Evolutionary conservation across 345 rosid species (phyloP).

Genomic region (Hibiscus mutabilis): DNA sequence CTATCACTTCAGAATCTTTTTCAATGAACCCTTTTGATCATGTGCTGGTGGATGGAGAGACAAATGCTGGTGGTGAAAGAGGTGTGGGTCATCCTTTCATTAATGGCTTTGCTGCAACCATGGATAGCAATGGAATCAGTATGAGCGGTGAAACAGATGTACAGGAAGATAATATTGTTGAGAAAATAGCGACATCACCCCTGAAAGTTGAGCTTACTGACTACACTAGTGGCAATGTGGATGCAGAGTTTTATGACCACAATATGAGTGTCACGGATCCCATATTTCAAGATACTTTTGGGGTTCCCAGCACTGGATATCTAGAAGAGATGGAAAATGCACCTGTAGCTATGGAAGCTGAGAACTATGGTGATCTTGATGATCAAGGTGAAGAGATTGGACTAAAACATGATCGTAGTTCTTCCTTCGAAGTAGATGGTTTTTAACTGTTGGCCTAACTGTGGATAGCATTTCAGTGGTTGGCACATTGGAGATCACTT

Average conservation of each 20-base stretch:
- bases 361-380: neutral
- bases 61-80: neutral
- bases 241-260: conserved; percentile 1
- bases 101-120: neutral
- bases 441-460: neutral
- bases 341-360: neutral
- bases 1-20: neutral
- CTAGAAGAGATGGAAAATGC: neutral
- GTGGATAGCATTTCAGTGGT: neutral
- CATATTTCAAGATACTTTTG: neutral
- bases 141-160: conserved; percentile 5
- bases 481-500: neutral
- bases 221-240: neutral
- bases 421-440: conserved; percentile 1
- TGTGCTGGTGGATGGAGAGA: conserved; percentile 3
- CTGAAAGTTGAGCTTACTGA: conserved; percentile 7
- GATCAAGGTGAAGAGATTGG: neutral
- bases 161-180: conserved; percentile 6
- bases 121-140: neutral
- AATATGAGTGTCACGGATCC: neutral
- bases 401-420: neutral
- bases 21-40: neutral
- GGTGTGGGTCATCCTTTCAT: neutral
- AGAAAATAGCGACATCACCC: neutral
- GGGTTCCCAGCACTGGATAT: neutral